Percentiles rank a stretch among this genome's conserved stretches.
Conservation (phyloP, 1,139 yeast species). For the Yamadazyma sp. region DNA sequence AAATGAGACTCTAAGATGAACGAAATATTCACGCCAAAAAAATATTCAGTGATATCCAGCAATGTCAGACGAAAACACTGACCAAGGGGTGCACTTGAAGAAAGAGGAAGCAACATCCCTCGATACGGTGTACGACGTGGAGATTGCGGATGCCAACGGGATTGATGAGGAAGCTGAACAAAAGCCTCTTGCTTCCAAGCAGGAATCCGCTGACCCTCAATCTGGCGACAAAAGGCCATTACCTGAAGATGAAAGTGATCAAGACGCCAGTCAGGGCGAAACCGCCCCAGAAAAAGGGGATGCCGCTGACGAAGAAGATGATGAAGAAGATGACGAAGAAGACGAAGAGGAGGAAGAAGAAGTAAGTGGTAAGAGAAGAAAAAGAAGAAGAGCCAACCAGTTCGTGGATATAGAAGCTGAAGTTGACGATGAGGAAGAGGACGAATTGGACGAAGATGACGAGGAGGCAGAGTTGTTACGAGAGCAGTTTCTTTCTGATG, state of each 20-base stretch:
- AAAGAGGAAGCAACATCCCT: conserved; percentile 3
- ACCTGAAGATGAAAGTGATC: conserved; percentile 8
- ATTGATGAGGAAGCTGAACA: conserved; percentile 39
- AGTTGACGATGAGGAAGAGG: conserved; percentile 98
- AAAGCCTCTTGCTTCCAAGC: conserved; percentile 7
- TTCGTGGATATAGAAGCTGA: conserved; percentile 99
- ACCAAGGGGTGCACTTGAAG: conserved; percentile 6
- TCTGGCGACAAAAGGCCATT: conserved; percentile 13
- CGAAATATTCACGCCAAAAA: conserved; percentile 6
- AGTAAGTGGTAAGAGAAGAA: conserved; percentile 50
- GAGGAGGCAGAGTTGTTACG: conserved; percentile 84
- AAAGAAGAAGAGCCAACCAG: conserved; percentile 77
- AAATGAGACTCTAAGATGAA: conserved; percentile 5
- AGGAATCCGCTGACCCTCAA: conserved; percentile 6
- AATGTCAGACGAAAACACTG: conserved; percentile 13
- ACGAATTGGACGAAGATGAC: conserved; percentile 82
- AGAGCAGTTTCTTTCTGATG: conserved; percentile 81
- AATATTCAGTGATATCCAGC: conserved; percentile 5
- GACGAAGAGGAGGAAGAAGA: conserved; percentile 52
- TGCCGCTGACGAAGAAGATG: conserved; percentile 47
- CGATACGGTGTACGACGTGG: conserved; percentile 18
- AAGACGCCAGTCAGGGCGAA: conserved; percentile 10
- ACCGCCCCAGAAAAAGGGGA: conserved; percentile 19
- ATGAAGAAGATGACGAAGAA: conserved; percentile 62
- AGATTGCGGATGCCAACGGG: conserved; percentile 43